These are phyloP conservation scores for Rhynchospora tenuis DNA, from an alignment of 176 grass and related monocot species.

Conservation along the genomic window DNA sequence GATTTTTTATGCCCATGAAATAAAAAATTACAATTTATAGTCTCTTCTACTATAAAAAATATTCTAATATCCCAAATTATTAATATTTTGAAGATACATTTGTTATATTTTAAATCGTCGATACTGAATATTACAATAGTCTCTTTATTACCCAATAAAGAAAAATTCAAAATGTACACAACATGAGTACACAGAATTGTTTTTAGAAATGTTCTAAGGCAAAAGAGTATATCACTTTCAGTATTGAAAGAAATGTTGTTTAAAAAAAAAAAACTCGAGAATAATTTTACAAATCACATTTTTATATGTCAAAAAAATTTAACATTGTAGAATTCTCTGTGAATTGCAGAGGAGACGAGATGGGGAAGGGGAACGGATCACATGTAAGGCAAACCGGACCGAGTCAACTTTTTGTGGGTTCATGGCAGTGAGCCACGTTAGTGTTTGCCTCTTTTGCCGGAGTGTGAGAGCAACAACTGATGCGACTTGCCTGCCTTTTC, in stretches of 20 bases:
- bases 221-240: background rate
- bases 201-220: background rate
- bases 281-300: background rate
- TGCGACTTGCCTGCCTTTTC: constrained; percentile 7
- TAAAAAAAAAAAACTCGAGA: too few species aligned
- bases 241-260: too few species aligned
- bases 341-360: background rate
- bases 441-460: constrained; percentile 3
- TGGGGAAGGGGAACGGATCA: background rate
- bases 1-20: too few species aligned
- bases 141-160: background rate
- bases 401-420: constrained; percentile 12
- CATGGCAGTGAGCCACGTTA: constrained; percentile 2
- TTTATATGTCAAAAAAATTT: background rate
- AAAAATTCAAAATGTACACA: background rate
- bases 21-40: too few species aligned
- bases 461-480: constrained; percentile 18
- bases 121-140: background rate
- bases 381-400: constrained; percentile 4
- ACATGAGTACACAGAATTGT: background rate
- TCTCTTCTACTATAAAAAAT: too few species aligned
- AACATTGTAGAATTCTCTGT: background rate
- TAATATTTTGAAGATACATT: background rate
- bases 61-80: background rate
- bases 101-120: background rate